Evolutionary conservation across 345 rosid genomes (phyloP), one percentile per base, ranked within the genome.

Genomic region (Citrus cavaleriei): DNA sequence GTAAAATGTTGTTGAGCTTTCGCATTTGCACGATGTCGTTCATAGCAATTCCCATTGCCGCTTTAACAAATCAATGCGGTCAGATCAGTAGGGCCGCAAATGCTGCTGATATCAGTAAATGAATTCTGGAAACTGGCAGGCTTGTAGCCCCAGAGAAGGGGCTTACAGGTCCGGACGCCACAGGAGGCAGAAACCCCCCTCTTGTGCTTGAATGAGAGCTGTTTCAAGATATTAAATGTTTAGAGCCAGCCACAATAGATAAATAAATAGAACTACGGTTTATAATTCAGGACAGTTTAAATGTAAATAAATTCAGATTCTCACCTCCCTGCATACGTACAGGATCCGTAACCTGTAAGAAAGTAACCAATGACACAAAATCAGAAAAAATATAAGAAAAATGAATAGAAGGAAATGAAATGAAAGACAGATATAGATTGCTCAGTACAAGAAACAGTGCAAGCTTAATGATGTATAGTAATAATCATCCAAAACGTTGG

Each of bases 301-400:
- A 19, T 28, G 70, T 28, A 70, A 77, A 63, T 13, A 34, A 55
- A 19, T 37, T 76, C 9, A 9, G 58, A 75, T 73, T 51, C 85
- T 88, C 83, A 95, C 98, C 98, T 95, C 87, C 98, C 97, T 0
- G 93, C 82, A 80, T 85, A 95, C 37, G 73, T 74, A 76, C 98
- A 95, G 70, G 92, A 81, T 73, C 89, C 90, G 81, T 88, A 72
- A 86, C 98, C 98, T 95, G 89, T 86, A 90, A 73, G 46, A 62
- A 9, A 78, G 61, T 19, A 25, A 58, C 32, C 59, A 14, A 35
- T 38, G 34, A 58, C 37, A 25, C n/a, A 64, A 64, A 37, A 78
- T 76, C 30, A 81, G 61, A 63, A 51, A 22, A 63, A 51, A 13
- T 46, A 37, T 38, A 7, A 75, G 35, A 8, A 30, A 27, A 24